Evolutionary conservation across 345 rosid genomes (phyloP).

Genomic region (Ceriops decandra): DNA sequence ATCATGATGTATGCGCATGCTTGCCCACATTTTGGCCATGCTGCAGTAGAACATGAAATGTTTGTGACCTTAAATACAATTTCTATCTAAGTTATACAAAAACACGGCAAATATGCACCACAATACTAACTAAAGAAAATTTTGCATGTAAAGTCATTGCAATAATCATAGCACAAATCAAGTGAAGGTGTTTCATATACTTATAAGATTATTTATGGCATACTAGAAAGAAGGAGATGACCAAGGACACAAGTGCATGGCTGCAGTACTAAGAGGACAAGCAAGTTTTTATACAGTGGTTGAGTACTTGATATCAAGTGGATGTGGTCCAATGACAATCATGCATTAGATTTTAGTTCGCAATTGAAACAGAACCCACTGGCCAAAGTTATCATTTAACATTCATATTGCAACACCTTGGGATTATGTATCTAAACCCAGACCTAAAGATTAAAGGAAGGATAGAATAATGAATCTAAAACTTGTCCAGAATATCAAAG

Average conservation of each 20-base stretch:
- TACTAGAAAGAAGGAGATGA: background rate
- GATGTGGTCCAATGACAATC: background rate
- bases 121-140: background rate
- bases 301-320: background rate
- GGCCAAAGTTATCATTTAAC: background rate
- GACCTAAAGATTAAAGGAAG: background rate
- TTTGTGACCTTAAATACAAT: background rate
- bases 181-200: too few species aligned
- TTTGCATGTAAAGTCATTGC: background rate
- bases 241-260: background rate
- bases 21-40: slow-evolving; percentile 89
- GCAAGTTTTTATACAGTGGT: background rate
- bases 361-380: background rate
- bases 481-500: background rate
- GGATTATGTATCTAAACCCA: background rate
- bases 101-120: background rate
- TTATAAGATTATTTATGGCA: background rate
- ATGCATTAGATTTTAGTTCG: background rate
- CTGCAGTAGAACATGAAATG: slow-evolving; percentile 34
- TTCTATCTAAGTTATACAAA: too few species aligned
- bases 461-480: background rate
- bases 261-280: background rate
- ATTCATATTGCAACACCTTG: background rate
- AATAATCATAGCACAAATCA: background rate
- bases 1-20: slow-evolving; percentile 62